Base-by-base conservation (phyloP, 1,139 yeast genomes). In the Hansenula lynferdii region DNA sequence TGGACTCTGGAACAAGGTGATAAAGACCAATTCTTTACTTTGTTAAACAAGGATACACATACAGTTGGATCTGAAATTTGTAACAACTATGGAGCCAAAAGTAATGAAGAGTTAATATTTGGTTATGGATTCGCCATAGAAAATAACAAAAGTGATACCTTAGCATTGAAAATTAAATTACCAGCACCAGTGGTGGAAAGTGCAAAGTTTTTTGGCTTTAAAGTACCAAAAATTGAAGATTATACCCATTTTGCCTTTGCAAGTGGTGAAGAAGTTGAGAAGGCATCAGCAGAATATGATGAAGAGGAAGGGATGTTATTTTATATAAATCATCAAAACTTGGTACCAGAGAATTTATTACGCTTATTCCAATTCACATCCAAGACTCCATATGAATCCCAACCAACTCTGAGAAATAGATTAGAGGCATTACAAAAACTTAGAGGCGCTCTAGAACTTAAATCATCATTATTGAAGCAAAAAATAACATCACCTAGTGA, bases 61-160 rank as follows among this genome's bases (percentile, higher is more conserved):
- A 47, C 52, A 6, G 52, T 50, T 5, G 79, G 76, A 0, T 58
- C 60, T 10, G 81, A 85, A 51, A 51, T 87, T 2, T 83, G 61
- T 60, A 89, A 89, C 54, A 89, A 87, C 57, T 89, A 89, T 56
- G 97, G 97, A 4, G 76, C 82, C 42, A 87, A 86, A 56, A 82
- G 92, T 1, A 87, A 86, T 52, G 89, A 85, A 51, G 96, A 87
- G 49, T 66, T 65, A 23, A 44, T 74, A 22, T 51, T 71, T 46
- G 71, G 69, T 0, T 74, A 73, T 44, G 96, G 96, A 0, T 87
- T 87, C 58, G 73, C 80, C 17, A 45, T 80, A 8, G 72, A 72
- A 19, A 65, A 71, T 46, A 60, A 62, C 25, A 56, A 59, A 1
- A 73, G 75, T 34, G 96, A 89, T 49, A 62, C 73, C 2, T 75